Evolutionary conservation across 2,329 filamentous ascomycete species (phyloP), one percentile per base, ranked within the genome.

Genomic region (Diaporthe citrichinensis): DNA sequence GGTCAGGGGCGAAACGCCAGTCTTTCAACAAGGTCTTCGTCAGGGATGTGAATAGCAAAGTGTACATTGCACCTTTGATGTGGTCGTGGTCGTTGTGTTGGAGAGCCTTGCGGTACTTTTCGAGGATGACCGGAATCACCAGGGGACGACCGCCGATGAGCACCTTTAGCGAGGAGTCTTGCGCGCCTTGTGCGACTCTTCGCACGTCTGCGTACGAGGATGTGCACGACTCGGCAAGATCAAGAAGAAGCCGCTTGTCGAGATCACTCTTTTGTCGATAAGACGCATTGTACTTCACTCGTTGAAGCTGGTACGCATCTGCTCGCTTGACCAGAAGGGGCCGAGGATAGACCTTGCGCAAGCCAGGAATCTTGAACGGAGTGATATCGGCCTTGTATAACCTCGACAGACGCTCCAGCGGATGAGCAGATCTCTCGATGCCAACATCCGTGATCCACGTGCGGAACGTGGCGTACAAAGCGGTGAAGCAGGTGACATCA

Each of bases 381-480:
- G 95, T 92, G 76, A 96, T 94, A 80, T 99, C 97, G 8, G 95
- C 93, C 80, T 93, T 92, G 82, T 98, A 94, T 1, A 99, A 90
- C 72, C 95, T 91, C 6, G 94, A 91, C 20, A 98, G 93, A 28
- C 97, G 90, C 82, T 99, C 97, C 14, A 98, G 88, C 2, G 97
- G 94, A 82, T 98, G 97, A 0, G 97, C 96, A 25, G 96, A 98
- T 76, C 96, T 91, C 85, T 99, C 97, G 76, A 98, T 97, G 25
- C 97, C 97, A 55, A 99, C 96, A 81, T 99, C 97, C 1, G 98
- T 95, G 80, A 99, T 98, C 95, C 96, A 99, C 12, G 95, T 97
- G 58, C 95, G 90, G 83, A 98, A 99, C 1, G 96, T 95, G 31
- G 94, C 94, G 84, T 98, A 99, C 2, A 99, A 86, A 0, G 96